phyloP scores from a whole-genome alignment of 306 rosid genomes.

The Erythrophleum fordii region DNA sequence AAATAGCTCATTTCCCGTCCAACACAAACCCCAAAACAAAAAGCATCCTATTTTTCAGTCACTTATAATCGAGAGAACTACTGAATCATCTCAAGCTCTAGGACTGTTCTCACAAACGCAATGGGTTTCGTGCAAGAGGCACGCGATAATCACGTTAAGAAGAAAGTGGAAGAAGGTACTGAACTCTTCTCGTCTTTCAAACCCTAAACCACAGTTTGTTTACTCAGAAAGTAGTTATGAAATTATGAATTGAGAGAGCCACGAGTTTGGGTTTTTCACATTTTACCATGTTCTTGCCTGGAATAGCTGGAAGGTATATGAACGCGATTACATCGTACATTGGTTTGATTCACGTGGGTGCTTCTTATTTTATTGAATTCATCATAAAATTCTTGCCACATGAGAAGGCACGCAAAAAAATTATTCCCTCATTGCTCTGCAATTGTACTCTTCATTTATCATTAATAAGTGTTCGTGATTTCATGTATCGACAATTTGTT shows the following conservation, averaged over 20 bases:
- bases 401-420: neutral
- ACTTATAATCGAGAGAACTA: neutral
- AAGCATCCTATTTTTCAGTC: neutral
- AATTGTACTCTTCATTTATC: neutral
- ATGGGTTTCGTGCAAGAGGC: conserved; percentile 92
- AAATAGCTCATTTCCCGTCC: neutral
- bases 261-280: neutral
- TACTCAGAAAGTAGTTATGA: neutral
- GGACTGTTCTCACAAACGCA: neutral
- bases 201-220: conserved; percentile 37
- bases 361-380: neutral
- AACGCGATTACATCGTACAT: neutral
- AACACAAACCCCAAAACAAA: neutral
- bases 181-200: neutral
- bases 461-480: neutral
- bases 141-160: conserved; percentile 94
- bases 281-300: neutral
- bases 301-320: neutral
- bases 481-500: conserved; percentile 14
- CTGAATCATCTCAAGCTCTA: neutral
- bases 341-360: conserved; percentile 2
- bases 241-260: neutral
- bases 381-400: neutral
- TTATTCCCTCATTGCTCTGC: neutral
- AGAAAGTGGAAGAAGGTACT: conserved; percentile 95